Evolutionary conservation across 1,139 yeast species (phyloP).

Genomic region (Zygoascus sp.): DNA sequence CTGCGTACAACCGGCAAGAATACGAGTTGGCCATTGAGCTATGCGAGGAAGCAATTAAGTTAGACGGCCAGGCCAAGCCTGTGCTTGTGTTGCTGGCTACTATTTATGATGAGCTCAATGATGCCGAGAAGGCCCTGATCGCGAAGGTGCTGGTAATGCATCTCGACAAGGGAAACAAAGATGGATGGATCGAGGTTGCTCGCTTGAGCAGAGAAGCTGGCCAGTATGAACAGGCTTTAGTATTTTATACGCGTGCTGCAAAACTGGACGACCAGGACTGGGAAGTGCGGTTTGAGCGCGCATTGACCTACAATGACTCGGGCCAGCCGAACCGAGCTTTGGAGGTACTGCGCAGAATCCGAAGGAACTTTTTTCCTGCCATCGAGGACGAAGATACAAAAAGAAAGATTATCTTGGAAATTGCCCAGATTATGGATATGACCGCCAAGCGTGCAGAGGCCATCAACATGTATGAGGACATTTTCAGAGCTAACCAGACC

Average conservation of each 20-base stretch:
- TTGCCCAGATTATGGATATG: slow-evolving; percentile 73
- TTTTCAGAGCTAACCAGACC: slow-evolving; percentile 25
- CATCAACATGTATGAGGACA: slow-evolving; percentile 59
- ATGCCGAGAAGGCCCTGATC: slow-evolving; percentile 66
- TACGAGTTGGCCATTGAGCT: slow-evolving; percentile 60
- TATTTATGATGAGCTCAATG: slow-evolving; percentile 66
- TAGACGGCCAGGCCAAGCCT: slow-evolving; percentile 70
- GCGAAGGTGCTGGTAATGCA: slow-evolving; percentile 85
- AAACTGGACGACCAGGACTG: slow-evolving; percentile 25
- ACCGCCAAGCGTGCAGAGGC: slow-evolving; percentile 79
- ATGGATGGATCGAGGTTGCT: slow-evolving; percentile 83
- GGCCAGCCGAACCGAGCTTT: slow-evolving; percentile 68
- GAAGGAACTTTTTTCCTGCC: slow-evolving; percentile 50
- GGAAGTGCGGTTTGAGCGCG: slow-evolving; percentile 40
- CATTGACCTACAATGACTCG: slow-evolving; percentile 60
- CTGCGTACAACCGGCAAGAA: slow-evolving; percentile 34
- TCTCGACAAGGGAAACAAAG: slow-evolving; percentile 68
- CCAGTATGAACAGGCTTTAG: slow-evolving; percentile 72
- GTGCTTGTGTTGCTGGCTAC: slow-evolving; percentile 88
- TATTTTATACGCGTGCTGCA: slow-evolving; percentile 50
- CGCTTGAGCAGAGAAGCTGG: slow-evolving; percentile 68
- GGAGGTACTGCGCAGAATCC: slow-evolving; percentile 64
- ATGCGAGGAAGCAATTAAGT: slow-evolving; percentile 68
- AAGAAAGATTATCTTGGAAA: slow-evolving; percentile 57
- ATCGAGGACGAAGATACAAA: slow-evolving; percentile 33